Percentiles rank a stretch among this genome's conserved stretches.
Conservation (phyloP, 352 stramenopile genomes). For the Pythium insidiosum region DNA sequence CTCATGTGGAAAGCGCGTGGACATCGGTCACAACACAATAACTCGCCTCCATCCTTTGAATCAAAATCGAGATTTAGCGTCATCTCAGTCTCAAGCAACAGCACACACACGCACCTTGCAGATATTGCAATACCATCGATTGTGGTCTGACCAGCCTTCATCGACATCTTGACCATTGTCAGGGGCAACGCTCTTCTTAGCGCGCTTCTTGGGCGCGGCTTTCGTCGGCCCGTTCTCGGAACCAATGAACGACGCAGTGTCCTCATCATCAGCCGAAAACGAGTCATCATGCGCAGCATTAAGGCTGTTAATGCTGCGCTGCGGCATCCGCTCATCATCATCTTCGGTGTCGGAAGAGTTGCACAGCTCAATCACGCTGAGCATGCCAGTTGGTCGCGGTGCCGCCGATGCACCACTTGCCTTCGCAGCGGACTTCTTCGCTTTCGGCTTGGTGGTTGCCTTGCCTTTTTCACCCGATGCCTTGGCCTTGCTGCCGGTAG, state of each 20-base stretch:
- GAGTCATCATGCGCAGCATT: constrained; percentile 9
- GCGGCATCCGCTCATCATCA: constrained; percentile 16
- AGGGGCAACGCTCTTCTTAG: constrained; percentile 6
- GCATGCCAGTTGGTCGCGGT: constrained; percentile 33
- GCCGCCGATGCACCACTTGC: background rate
- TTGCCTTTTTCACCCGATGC: background rate
- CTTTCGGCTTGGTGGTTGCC: constrained; percentile 1
- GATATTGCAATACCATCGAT: constrained; percentile 88
- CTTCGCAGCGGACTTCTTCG: constrained; percentile 2
- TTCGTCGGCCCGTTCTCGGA: constrained; percentile 19
- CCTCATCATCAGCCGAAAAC: constrained; percentile 23
- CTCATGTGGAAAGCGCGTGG: constrained; percentile 91
- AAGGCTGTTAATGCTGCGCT: background rate
- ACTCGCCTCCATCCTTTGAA: constrained; percentile 64
- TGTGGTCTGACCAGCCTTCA: constrained; percentile 79
- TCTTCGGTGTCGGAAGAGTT: constrained; percentile 40
- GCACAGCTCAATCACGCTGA: constrained; percentile 74
- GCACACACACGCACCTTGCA: constrained; percentile 36
- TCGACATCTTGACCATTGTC: constrained; percentile 28
- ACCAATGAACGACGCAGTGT: constrained; percentile 13
- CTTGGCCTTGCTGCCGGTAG: background rate
- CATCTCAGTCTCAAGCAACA: too few relatives aligned
- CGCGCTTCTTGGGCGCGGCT: constrained; percentile 16
- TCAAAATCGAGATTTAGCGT: background rate
- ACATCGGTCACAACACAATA: constrained; percentile 90